These are phyloP conservation scores for Amanita molliuscula DNA, from an alignment of 768 basidiomycete species.

Conservation along the genomic window DNA sequence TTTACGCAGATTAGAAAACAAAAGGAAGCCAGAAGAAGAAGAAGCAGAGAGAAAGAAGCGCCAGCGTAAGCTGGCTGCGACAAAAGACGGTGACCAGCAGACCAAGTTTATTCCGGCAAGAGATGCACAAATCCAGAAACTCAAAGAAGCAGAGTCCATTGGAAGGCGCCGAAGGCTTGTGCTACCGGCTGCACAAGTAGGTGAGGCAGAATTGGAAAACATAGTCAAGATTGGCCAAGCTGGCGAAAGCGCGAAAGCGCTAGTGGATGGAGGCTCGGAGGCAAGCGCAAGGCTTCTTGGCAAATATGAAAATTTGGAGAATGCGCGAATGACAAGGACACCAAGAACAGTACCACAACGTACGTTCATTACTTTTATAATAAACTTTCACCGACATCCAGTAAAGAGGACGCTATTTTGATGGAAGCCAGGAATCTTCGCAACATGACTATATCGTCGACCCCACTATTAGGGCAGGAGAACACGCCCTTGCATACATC, in stretches of 20 bases:
- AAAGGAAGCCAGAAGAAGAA: conserved; percentile 88
- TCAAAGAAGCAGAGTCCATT: conserved; percentile 96
- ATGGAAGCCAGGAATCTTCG: conserved; percentile 92
- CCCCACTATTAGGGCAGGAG: conserved; percentile 92
- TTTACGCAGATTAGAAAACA: conserved; percentile 87
- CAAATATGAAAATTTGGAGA: conserved; percentile 85
- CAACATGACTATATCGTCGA: conserved; percentile 88
- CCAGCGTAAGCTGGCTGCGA: conserved; percentile 52
- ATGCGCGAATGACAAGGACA: conserved; percentile 86
- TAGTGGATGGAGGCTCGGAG: conserved; percentile 76
- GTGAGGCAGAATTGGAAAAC: conserved; percentile 90
- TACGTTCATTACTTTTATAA: conserved; percentile 30
- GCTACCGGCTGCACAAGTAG: conserved; percentile 86
- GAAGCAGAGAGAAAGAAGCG: conserved; percentile 91
- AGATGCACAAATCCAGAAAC: conserved; percentile 94
- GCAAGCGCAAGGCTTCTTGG: conserved; percentile 81
- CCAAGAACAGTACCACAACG: conserved; percentile 91
- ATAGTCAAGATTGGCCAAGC: conserved; percentile 97
- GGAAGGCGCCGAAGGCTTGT: conserved; percentile 76
- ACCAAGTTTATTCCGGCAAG: conserved; percentile 96
- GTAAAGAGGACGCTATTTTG: conserved; percentile 87
- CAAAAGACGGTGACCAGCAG: conserved; percentile 68
- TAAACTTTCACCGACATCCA: neutral
- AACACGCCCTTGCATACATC: conserved; percentile 85
- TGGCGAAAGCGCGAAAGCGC: conserved; percentile 77